These are phyloP conservation scores for Coemansia furcata DNA, from an alignment of 192 early-diverging fungal genomes.

Conservation along the genomic window DNA sequence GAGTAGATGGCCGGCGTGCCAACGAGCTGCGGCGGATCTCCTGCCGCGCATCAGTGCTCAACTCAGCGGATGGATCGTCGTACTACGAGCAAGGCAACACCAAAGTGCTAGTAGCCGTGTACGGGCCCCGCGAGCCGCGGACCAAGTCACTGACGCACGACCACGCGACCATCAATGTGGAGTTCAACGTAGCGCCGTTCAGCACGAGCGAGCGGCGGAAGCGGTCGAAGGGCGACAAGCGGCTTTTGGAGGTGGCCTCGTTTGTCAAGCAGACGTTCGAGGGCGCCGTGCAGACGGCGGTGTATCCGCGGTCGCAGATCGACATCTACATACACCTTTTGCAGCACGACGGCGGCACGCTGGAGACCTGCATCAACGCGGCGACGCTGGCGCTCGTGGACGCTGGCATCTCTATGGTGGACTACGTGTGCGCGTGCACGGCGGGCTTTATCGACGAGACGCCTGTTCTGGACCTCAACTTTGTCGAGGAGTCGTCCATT, in stretches of 20 bases:
- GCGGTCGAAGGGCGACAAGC: constrained; percentile 86
- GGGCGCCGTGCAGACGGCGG: constrained; percentile 68
- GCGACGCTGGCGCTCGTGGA: constrained; percentile 80
- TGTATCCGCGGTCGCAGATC: constrained; percentile 88
- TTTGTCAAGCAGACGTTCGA: constrained; percentile 91
- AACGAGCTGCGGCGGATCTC: constrained; percentile 84
- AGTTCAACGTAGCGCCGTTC: constrained; percentile 90
- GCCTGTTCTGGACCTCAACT: constrained; percentile 76
- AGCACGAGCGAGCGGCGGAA: constrained; percentile 84
- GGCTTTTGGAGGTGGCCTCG: constrained; percentile 80
- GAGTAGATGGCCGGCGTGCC: constrained; percentile 87
- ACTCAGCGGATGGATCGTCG: constrained; percentile 88
- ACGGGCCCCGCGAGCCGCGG: constrained; percentile 85
- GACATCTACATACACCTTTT: constrained; percentile 89
- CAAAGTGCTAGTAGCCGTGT: constrained; percentile 87
- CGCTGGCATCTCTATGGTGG: constrained; percentile 77
- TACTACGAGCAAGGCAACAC: constrained; percentile 97
- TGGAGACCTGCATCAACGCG: constrained; percentile 80
- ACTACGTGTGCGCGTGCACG: constrained; percentile 84
- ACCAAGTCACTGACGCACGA: constrained; percentile 59
- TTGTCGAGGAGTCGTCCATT: constrained; percentile 77
- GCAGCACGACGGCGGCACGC: constrained; percentile 87
- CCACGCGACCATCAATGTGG: constrained; percentile 79
- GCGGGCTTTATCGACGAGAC: constrained; percentile 80
- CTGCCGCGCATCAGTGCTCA: constrained; percentile 73